phyloP scores from a whole-genome alignment of 192 early-diverging fungal genomes.

The Backusella mclennaniae region DNA sequence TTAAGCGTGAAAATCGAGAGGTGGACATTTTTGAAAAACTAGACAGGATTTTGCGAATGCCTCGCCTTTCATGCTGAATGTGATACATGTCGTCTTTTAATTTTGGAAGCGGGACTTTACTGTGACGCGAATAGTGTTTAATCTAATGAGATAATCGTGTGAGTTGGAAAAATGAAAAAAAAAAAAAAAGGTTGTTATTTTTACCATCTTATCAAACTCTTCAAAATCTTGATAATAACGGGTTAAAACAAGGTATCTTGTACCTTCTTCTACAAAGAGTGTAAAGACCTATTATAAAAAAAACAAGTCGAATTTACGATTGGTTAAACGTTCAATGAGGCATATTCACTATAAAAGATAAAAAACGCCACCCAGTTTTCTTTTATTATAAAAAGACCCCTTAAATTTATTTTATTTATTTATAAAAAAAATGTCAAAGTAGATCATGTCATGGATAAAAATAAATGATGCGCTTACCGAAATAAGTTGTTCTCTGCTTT shows the following conservation, averaged over 20 bases:
- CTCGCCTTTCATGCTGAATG: not conserved
- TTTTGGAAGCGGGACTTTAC: constrained; percentile 21
- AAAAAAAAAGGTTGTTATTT: not conserved
- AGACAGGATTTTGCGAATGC: constrained; percentile 3
- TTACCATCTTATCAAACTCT: constrained; percentile 39
- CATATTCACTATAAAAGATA: not conserved
- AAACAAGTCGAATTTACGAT: not conserved
- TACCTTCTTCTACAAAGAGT: constrained; percentile 36
- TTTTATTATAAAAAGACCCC: not conserved
- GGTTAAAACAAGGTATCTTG: constrained; percentile 24
- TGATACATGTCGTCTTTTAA: constrained; percentile 15
- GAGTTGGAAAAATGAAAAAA: not conserved
- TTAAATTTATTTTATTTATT: not conserved
- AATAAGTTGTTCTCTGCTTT: constrained; percentile 8
- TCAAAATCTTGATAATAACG: constrained; percentile 39
- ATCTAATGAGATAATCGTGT: constrained; percentile 11
- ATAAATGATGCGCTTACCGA: constrained; percentile 1
- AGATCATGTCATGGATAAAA: not conserved
- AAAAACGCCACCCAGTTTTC: not conserved
- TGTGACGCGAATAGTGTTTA: constrained; percentile 18
- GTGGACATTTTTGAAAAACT: constrained; percentile 12
- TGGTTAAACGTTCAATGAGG: not conserved
- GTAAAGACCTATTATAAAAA: constrained; percentile 37
- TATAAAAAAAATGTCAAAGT: not conserved
- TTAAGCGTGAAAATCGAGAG: not conserved